Conservation (phyloP, 768 basidiomycete species). For the Amyloporia xantha region DNA sequence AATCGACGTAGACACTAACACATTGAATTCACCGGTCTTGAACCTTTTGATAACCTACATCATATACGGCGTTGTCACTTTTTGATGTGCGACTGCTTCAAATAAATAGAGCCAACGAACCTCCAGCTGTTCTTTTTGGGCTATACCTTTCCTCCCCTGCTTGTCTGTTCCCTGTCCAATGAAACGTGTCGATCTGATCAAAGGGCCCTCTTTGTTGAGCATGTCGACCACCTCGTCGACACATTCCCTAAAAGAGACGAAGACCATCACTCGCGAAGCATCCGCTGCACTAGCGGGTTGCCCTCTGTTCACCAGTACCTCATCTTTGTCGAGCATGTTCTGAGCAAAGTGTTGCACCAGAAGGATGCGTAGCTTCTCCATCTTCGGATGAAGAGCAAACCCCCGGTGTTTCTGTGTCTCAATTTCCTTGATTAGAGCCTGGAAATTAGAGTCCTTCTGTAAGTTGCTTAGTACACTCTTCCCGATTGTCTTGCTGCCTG, state of each 20-base stretch:
- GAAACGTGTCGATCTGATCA: constrained; percentile 79
- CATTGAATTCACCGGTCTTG: constrained; percentile 81
- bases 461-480: constrained; percentile 29
- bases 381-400: constrained; percentile 80
- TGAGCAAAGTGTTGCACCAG: constrained; percentile 75
- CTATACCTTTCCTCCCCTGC: constrained; percentile 79
- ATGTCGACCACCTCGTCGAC: constrained; percentile 87
- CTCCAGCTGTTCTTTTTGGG: constrained; percentile 87
- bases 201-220: constrained; percentile 66
- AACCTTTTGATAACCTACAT: constrained; percentile 78
- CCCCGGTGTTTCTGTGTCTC: constrained; percentile 48
- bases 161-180: constrained; percentile 88
- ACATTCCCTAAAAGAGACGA: constrained; percentile 82
- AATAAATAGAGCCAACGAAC: constrained; percentile 35
- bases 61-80: too few species aligned
- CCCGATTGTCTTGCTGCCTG: constrained; percentile 35
- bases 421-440: constrained; percentile 60
- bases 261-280: constrained; percentile 84
- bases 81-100: too few species aligned
- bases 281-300: constrained; percentile 15
- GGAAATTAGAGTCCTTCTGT: constrained; percentile 51
- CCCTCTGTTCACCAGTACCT: constrained; percentile 17
- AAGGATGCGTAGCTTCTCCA: constrained; percentile 73
- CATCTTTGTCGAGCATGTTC: constrained; percentile 35
- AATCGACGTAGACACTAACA: constrained; percentile 92